Conservation (phyloP, 805 yeast genomes). For the Wickerhamomyces tratensis region DNA sequence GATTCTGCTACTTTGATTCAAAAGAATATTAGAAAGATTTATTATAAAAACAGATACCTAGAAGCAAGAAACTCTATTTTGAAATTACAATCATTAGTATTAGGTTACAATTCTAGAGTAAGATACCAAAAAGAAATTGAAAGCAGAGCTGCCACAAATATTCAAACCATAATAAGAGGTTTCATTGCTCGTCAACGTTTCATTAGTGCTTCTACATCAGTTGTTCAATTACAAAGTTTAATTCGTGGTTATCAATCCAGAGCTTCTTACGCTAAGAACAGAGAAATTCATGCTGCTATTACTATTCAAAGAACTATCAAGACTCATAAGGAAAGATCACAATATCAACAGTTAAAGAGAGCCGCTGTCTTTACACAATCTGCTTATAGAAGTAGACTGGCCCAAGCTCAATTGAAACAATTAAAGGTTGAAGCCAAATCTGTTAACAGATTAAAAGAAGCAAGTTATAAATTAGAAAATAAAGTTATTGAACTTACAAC, state of each 20-base stretch:
- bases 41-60: constrained; percentile 52
- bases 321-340: constrained; percentile 51
- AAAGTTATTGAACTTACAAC: constrained; percentile 96
- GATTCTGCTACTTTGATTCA: constrained; percentile 79
- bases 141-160: constrained; percentile 49
- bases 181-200: constrained; percentile 33
- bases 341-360: constrained; percentile 33
- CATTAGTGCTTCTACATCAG: constrained; percentile 17
- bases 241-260: constrained; percentile 46
- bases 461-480: constrained; percentile 87
- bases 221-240: constrained; percentile 37
- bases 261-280: constrained; percentile 35
- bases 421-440: constrained; percentile 87
- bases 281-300: constrained; percentile 55
- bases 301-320: constrained; percentile 68
- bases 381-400: constrained; percentile 65
- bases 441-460: constrained; percentile 82
- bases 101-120: constrained; percentile 53
- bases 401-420: constrained; percentile 50
- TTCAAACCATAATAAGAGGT: constrained; percentile 65
- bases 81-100: constrained; percentile 47
- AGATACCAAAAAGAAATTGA: constrained; percentile 47
- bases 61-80: constrained; percentile 44
- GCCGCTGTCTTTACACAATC: constrained; percentile 71
- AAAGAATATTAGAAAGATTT: constrained; percentile 61